phyloP scores from a whole-genome alignment of 164 flowering plant genomes.

The Piper longum region DNA sequence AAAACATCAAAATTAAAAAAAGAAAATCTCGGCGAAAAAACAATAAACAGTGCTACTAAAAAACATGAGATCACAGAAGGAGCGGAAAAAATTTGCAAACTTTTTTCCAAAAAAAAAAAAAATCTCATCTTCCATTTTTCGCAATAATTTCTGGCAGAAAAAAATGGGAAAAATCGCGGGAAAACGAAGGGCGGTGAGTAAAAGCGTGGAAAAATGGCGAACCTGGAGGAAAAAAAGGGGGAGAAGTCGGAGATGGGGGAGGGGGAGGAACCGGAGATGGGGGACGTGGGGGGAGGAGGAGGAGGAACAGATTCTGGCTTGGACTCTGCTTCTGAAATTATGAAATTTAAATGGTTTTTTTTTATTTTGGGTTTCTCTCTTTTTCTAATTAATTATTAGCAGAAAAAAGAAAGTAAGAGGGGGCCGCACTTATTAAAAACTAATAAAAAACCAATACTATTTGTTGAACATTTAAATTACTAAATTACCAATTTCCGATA shows the following conservation, averaged over 20 bases:
- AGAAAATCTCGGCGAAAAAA: too few relatives aligned
- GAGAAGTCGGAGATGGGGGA: constrained; percentile 3
- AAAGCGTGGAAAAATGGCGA: constrained; percentile 4
- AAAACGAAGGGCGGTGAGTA: constrained; percentile 5
- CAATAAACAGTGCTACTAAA: background rate
- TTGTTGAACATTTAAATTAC: too few relatives aligned
- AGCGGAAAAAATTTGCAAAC: constrained; percentile 1
- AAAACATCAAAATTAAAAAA: too few relatives aligned
- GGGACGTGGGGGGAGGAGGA: constrained; percentile 1
- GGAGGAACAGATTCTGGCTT: background rate
- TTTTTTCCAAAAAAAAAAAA: background rate
- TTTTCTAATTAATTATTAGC: too few relatives aligned
- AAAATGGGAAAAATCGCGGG: constrained; percentile 2
- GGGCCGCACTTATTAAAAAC: too few relatives aligned
- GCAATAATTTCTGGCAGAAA: constrained; percentile 5
- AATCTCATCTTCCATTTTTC: background rate
- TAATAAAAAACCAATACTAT: too few relatives aligned
- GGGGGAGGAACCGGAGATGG: constrained; percentile 4
- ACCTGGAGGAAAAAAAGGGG: constrained; percentile 10
- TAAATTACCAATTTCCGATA: too few relatives aligned
- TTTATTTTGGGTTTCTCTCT: too few relatives aligned
- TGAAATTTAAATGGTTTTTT: too few relatives aligned
- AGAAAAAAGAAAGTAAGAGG: too few relatives aligned
- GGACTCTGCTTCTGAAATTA: too few relatives aligned
- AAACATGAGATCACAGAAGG: background rate